phyloP scores from a whole-genome alignment of 495 filamentous ascomycete species.

The Aspergillus mulundensis region DNA sequence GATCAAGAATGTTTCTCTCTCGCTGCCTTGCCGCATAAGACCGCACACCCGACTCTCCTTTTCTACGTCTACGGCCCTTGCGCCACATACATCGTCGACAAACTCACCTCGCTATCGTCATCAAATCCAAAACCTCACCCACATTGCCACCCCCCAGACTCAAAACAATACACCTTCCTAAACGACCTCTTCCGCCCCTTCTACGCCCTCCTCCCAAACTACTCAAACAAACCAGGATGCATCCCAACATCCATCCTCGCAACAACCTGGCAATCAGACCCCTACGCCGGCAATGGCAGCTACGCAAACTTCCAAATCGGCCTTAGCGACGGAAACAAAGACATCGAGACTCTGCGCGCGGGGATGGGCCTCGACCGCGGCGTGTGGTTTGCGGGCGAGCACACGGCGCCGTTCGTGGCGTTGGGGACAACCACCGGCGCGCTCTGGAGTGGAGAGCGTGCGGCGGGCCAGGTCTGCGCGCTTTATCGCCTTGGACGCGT shows the following conservation, averaged over 20 bases:
- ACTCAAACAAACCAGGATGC: slow-evolving; percentile 51
- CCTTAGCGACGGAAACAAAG: slow-evolving; percentile 58
- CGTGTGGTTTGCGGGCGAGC: slow-evolving; percentile 91
- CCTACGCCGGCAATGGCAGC: slow-evolving; percentile 81
- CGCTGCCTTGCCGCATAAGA: slow-evolving; percentile 54
- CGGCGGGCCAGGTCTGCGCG: slow-evolving; percentile 59
- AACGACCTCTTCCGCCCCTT: slow-evolving; percentile 53
- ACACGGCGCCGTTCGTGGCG: slow-evolving; percentile 76
- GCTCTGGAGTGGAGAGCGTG: slow-evolving; percentile 86
- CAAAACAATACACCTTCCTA: slow-evolving; percentile 30
- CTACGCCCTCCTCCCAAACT: slow-evolving; percentile 69
- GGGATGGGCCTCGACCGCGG: slow-evolving; percentile 61
- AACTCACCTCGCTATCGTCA: slow-evolving; percentile 8
- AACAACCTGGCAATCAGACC: slow-evolving; percentile 79
- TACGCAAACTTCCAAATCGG: slow-evolving; percentile 89
- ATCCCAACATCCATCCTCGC: slow-evolving; percentile 58
- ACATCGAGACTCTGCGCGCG: slow-evolving; percentile 68
- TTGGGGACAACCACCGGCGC: slow-evolving; percentile 18
- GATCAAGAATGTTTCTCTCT: slow-evolving; percentile 79
- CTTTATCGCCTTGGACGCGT: slow-evolving; percentile 26
- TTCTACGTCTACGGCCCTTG: slow-evolving; percentile 83
- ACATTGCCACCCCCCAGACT: slow-evolving; percentile 16
- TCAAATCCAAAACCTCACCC: slow-evolving; percentile 12
- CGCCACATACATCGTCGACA: slow-evolving; percentile 45
- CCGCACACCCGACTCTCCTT: slow-evolving; percentile 78